Evolutionary conservation across 345 rosid genomes (phyloP), one percentile per base, ranked within the genome.

Genomic region (Alliaria petiolata): DNA sequence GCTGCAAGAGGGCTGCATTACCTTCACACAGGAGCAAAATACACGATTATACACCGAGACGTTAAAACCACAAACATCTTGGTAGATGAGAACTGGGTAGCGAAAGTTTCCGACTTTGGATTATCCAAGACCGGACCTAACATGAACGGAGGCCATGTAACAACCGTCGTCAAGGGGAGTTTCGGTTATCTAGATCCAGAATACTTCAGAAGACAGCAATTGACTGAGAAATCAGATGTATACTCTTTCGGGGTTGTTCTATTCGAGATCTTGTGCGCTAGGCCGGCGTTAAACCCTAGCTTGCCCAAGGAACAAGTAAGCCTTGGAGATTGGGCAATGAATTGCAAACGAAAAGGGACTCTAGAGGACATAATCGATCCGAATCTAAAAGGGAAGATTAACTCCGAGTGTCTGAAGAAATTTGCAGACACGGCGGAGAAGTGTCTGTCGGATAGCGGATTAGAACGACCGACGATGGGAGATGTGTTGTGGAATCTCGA

Each of bases 21-120:
- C 77, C 87, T 91, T 14, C 98, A 93, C 81, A 91, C 96, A 0
- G 97, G 96, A 17, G 96, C 99, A 0, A 83, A 84, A 67, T 86
- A 89, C 80, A 87, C 95, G 7, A 93, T 93, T 67, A 91, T 91
- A 65, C 99, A 93, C 78, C 72, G 99, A 45, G 99, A 91, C 57
- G 97, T 95, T 1, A 93, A 93, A 80, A 87, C 96, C 10, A 89
- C 97, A n/a, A 91, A 95, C 83, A 91, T 89, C 47, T 84, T 89
- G 6, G 20, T 91, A 19, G 95, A 95, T 28, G 93, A 88, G 73
- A 88, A 95, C 13, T 85, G 87, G 89, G 89, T 86, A 6, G 97
- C 98, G 0, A 87, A 93, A 62, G 96, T 87, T 39, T 93, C 96
- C 0, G 95, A 91, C 0, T 93, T 93, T 11, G 96, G 96, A 42